Evolutionary conservation across 2,329 filamentous ascomycete genomes (phyloP).

Genomic region (Aspergillus jensenii): DNA sequence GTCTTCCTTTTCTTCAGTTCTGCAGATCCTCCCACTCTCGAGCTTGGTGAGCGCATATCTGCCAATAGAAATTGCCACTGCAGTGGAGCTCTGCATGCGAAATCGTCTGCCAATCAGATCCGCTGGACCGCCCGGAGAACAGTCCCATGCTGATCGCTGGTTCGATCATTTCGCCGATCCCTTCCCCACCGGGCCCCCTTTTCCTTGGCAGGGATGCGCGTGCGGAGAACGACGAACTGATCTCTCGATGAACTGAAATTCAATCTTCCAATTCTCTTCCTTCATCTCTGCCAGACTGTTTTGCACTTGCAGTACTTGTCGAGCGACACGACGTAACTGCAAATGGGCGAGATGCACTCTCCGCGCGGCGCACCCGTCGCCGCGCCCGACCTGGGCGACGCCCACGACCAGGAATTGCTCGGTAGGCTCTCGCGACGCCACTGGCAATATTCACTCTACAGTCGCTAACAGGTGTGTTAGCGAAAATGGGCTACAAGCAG

Average conservation of each 20-base stretch:
- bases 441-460: too few relatives aligned
- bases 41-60: too few relatives aligned
- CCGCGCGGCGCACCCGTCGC: neutral
- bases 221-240: too few relatives aligned
- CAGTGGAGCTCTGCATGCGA: too few relatives aligned
- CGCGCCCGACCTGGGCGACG: neutral
- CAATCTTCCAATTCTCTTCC: neutral
- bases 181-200: too few relatives aligned
- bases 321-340: too few relatives aligned
- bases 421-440: neutral
- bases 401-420: neutral
- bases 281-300: neutral
- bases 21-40: too few relatives aligned
- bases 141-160: neutral
- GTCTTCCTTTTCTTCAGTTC: too few relatives aligned
- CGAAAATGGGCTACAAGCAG: slow-evolving; percentile 54
- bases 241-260: too few relatives aligned
- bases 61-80: too few relatives aligned
- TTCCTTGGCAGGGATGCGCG: too few relatives aligned
- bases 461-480: neutral
- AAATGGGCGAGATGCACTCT: neutral
- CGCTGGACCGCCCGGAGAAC: neutral
- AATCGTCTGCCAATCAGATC: neutral
- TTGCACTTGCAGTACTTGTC: too few relatives aligned
- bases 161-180: neutral